These are phyloP conservation scores for Vitis riparia DNA, from an alignment of 164 flowering plant genomes.

Conservation along the genomic window DNA sequence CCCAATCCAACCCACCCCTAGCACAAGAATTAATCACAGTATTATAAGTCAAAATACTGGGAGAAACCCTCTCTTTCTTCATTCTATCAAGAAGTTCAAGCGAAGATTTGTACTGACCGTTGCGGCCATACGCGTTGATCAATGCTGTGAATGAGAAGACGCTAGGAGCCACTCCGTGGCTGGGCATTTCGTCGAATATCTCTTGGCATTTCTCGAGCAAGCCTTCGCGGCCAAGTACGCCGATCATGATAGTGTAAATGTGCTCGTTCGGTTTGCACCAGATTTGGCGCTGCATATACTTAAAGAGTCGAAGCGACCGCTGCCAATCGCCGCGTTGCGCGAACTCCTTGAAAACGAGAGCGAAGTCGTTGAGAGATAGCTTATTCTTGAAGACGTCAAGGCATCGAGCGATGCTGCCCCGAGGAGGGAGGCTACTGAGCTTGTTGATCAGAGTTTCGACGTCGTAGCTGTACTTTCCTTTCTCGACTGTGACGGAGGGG, in stretches of 20 bases:
- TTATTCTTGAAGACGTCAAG: constrained; percentile 79
- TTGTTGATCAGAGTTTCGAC: constrained; percentile 92
- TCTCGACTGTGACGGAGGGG: constrained; percentile 78
- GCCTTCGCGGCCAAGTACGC: constrained; percentile 82
- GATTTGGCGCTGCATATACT: constrained; percentile 92
- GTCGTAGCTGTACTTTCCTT: constrained; percentile 92
- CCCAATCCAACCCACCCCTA: constrained; percentile 95
- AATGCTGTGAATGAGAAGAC: constrained; percentile 78
- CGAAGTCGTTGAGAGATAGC: constrained; percentile 82
- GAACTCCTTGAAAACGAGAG: constrained; percentile 82
- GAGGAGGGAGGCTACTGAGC: constrained; percentile 87
- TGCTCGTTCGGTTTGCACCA: constrained; percentile 98
- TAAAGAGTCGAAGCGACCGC: constrained; percentile 81
- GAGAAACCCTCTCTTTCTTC: constrained; percentile 71
- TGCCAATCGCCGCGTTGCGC: constrained; percentile 96
- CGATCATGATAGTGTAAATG: constrained; percentile 78
- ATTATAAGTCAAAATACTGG: constrained; percentile 80
- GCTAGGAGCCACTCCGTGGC: constrained; percentile 54
- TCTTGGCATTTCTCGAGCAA: constrained; percentile 75
- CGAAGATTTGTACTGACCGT: constrained; percentile 64
- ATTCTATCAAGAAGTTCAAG: constrained; percentile 68
- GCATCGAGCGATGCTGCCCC: constrained; percentile 93
- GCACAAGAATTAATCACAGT: constrained; percentile 85
- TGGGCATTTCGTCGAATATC: constrained; percentile 86
- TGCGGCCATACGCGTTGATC: constrained; percentile 85